Base-by-base conservation (phyloP, 2,329 filamentous ascomycete species). In the Lanzia echinophila region DNA sequence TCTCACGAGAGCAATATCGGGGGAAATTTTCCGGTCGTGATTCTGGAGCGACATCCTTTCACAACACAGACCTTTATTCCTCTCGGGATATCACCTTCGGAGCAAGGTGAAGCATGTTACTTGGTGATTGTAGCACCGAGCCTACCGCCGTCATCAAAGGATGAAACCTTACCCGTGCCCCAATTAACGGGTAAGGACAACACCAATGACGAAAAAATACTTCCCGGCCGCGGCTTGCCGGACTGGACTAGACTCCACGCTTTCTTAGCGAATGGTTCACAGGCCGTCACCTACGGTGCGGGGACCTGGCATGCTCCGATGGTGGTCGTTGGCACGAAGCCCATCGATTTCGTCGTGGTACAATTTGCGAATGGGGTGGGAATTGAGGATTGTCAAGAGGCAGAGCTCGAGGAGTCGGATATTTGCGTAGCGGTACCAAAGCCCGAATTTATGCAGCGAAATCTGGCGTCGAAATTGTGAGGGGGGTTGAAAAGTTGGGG, bases 221-320 rank as follows among this genome's bases (percentile, higher is more conserved):
- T 64, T 6, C 64, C 63, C 3, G 64, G 66, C 19, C 56, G 63
- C 46, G 66, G 66, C 0, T 69, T 89, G 17, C 92, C 94, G 0
- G 90, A 96, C 69, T 66, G 96, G 39, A 68, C 69, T 20, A 77
- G 79, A 8, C 63, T 95, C 38, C 79, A 76, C 61, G 92, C 90
- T 0, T 99, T 96, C 68, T 72, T 95, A 52, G 91, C 88, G 1
- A 81, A 78, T 47, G 84, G 83, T 2, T 77, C 79, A 22, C 90
- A 96, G 73, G 91, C 90, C 11, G 89, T 99, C 13, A 96, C 90
- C 2, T 99, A 97, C 69, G 90, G 81, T 1, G 84, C 88, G 1
- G 94, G 90, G 5, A 96, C 90, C 51, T 99, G 86, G 82, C 94
- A 99, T 74, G 90, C 92, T 57, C 94, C 94, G 0, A 97, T 99